Evolutionary conservation across 768 basidiomycete species (phyloP).

Genomic region (Mycena amicta): DNA sequence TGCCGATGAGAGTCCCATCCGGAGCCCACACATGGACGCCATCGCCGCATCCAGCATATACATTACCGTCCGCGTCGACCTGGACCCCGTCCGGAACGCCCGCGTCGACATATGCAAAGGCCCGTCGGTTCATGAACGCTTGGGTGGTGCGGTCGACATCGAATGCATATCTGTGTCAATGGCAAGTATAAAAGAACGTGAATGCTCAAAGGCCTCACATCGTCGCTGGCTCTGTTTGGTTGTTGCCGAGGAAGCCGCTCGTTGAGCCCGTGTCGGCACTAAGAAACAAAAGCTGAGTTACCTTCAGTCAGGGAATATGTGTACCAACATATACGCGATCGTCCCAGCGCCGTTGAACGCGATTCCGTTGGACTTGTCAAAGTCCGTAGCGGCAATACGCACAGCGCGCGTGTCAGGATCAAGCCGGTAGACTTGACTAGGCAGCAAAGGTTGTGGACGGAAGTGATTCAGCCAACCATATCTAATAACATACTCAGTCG

Average conservation of each 20-base stretch:
- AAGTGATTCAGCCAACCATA: constrained; percentile 63
- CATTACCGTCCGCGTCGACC: constrained; percentile 63
- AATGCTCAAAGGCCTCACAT: constrained; percentile 57
- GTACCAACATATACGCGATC: constrained; percentile 59
- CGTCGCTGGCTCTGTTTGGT: constrained; percentile 64
- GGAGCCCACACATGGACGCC: constrained; percentile 54
- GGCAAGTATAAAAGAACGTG: too few relatives aligned
- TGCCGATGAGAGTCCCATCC: constrained; percentile 60
- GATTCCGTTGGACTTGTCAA: constrained; percentile 71
- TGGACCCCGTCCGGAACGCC: constrained; percentile 72
- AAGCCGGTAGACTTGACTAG: constrained; percentile 78
- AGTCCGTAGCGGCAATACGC: constrained; percentile 76
- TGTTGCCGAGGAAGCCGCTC: constrained; percentile 48
- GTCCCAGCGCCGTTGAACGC: constrained; percentile 69
- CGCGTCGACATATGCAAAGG: constrained; percentile 68
- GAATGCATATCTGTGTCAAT: constrained; percentile 63
- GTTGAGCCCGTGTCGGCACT: constrained; percentile 57
- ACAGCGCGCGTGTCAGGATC: constrained; percentile 66
- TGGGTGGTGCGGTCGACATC: constrained; percentile 62
- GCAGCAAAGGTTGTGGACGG: constrained; percentile 65
- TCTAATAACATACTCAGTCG: too few relatives aligned
- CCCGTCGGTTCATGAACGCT: constrained; percentile 58
- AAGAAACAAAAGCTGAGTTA: not conserved
- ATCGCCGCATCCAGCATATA: constrained; percentile 71
- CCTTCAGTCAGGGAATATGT: not conserved